These are phyloP conservation scores for Naegleria lovaniensis DNA, from an alignment of 208 protist genomes.

Conservation along the genomic window DNA sequence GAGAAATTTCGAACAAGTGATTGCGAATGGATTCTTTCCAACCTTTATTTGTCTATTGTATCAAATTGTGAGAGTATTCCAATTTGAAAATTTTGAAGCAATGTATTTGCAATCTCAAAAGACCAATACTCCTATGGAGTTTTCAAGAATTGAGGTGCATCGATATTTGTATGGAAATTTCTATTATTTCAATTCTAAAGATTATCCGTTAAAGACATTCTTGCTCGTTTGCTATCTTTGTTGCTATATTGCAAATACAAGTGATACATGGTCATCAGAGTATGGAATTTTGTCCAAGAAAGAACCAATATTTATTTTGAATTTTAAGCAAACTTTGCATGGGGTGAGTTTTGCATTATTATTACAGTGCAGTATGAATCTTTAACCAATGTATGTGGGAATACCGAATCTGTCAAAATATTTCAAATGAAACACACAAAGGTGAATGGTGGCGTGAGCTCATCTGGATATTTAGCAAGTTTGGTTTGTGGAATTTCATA, in stretches of 20 bases:
- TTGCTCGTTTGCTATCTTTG: background rate
- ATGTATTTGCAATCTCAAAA: background rate
- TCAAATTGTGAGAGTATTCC: background rate
- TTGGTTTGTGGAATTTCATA: background rate
- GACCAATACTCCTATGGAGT: background rate
- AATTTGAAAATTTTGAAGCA: background rate
- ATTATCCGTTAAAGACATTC: background rate
- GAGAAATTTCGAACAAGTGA: slow-evolving; percentile 2
- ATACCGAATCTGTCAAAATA: too few relatives aligned
- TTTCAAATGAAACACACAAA: too few relatives aligned
- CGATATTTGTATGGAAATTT: background rate
- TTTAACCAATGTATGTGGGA: too few relatives aligned
- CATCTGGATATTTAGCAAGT: background rate
- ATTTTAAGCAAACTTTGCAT: background rate
- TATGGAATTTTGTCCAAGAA: background rate
- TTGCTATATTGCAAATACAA: background rate
- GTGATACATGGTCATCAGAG: slow-evolving; percentile 21
- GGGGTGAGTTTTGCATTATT: background rate
- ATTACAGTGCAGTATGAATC: too few relatives aligned
- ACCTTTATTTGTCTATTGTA: background rate
- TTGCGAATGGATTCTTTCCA: slow-evolving; percentile 21
- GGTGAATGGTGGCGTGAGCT: background rate
- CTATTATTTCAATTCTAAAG: background rate
- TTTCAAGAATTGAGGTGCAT: background rate
- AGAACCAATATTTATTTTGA: slow-evolving; percentile 1